Base-by-base conservation (phyloP, 306 rosid species). In the Lablab purpureus region DNA sequence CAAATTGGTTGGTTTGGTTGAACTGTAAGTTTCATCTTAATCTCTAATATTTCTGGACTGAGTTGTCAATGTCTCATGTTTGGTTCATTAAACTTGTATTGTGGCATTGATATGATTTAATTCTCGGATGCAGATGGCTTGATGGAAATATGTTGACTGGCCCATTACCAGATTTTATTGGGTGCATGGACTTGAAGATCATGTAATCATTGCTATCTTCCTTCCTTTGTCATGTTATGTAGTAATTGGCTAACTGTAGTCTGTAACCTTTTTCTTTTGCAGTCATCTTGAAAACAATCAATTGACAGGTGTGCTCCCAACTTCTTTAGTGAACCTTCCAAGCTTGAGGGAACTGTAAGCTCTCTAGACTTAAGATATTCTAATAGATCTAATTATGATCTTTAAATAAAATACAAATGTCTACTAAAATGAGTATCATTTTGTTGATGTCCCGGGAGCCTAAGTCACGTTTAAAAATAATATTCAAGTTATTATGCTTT, bases 221-320 rank as follows among this genome's bases (percentile, higher is more conserved):
- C 12, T 41, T 67, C 69, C 72, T 63, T 69, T 18, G 50, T 55
- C 47, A 19, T 80, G 59, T 18, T 73, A 45, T 46, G 40, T 56
- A 36, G 36, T 45, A 68, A 66, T 79, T 71, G 64, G 56, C 91
- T 89, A 79, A 89, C 30, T 30, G 60, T 62, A 67, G 10, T 76
- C 30, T 30, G 60, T 62, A 67, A 13, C 77, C 66, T 82, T 87
- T 87, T 21, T 67, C 70, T 71, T 76, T 71, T 87, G 70, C 80
- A 94, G 99, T 76, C 99, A 94, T 87, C 95, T 94, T 9, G 99
- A 94, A 82, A 90, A 91, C 85, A 94, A 94, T 82, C 97, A 85
- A 74, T 89, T 94, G 89, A 86, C 82, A 0, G 97, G 97, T 19
- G 87, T 49, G 75, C 86, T 94, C 76, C 96, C 96, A 77, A 88